Evolutionary conservation across 345 rosid species (phyloP).

Genomic region (Eutrema yunnanense): DNA sequence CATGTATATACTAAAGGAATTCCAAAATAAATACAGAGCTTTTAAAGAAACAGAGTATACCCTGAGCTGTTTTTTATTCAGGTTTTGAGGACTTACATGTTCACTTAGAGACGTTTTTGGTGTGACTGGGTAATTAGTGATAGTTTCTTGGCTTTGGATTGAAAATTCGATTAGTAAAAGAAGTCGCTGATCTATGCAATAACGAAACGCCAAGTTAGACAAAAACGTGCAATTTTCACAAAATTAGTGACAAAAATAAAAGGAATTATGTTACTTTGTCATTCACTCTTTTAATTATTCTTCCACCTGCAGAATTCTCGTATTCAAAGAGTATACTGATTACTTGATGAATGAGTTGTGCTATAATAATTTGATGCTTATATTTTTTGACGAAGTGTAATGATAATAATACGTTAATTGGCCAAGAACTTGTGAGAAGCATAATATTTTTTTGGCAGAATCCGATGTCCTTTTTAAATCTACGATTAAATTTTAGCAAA

Average conservation of each 20-base stretch:
- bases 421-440: neutral
- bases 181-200: neutral
- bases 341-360: neutral
- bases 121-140: neutral
- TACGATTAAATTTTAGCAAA: neutral
- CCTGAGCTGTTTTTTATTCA: neutral
- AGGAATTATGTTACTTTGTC: neutral
- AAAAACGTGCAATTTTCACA: neutral
- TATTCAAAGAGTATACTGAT: neutral
- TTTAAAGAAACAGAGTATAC: constrained; percentile 12
- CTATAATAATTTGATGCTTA: neutral
- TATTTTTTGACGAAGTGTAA: too few relatives aligned
- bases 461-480: neutral
- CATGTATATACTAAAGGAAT: constrained; percentile 6
- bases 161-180: neutral
- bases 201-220: neutral
- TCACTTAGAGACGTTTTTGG: neutral
- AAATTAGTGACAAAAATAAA: neutral
- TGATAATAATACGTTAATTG: too few relatives aligned
- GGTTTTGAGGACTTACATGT: neutral
- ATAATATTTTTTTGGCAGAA: neutral
- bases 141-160: neutral
- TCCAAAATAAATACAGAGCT: neutral
- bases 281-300: neutral
- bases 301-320: neutral